Evolutionary conservation across 495 filamentous ascomycete species (phyloP), one percentile per base, ranked within the genome.

Genomic region (Neurospora pannonica): DNA sequence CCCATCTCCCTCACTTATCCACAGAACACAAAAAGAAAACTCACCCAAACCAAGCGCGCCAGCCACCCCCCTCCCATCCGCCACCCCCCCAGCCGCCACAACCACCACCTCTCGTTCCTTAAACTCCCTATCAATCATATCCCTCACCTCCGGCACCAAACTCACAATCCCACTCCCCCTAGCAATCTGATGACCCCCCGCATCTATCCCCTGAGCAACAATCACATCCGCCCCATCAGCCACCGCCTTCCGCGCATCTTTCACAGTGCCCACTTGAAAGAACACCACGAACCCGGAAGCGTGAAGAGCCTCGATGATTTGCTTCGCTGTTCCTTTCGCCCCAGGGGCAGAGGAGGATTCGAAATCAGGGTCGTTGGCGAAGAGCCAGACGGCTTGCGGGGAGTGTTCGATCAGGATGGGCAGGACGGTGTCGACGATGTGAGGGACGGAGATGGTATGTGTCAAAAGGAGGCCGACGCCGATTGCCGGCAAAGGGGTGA

Each of bases 311-410:
- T 75, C 74, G 67, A 84, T 75, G 36, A 82, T 28, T 36, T 67
- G 54, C 54, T 67, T 67, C 5, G 28, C 28, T 19, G 24, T 67
- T 28, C 54, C 54, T 2, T 62, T 62, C 19, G 24, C 54, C 5
- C 24, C 54, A 0, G 54, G 15, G 1, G 13, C 7, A 0, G 11
- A 17, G 1, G 54, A 17, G 24, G 54, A 17, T 8, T 67, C 54
- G 15, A 67, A 67, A 19, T 67, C 54, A 8, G 54, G 54, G 7
- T 67, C 54, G 54, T 36, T 67, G 31, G 54, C 54, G 74, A 90
- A 95, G n/a, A 96, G 83, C 93, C 93, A 96, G 5, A 89, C 86
- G 1, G 92, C 93, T 34, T 86, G 87, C 0, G 93, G 92, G 4
- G 80, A 83, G 78, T 87, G 87, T 15, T 82, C 80, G 43, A 69